Evolutionary conservation across 1,139 yeast genomes (phyloP), one percentile per base, ranked within the genome.

Genomic region (Saccharomyces pastorianus): DNA sequence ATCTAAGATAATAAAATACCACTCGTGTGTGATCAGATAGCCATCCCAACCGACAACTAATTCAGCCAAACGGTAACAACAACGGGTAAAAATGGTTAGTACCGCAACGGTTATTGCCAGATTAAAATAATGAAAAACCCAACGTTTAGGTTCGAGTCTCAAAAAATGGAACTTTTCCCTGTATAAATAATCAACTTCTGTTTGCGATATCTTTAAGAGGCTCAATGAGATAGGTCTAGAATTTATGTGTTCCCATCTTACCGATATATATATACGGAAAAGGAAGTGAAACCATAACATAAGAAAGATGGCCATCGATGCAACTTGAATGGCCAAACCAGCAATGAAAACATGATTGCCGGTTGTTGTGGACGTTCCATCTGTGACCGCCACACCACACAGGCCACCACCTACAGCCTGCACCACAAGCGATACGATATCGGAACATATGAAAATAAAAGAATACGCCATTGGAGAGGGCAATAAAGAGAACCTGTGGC

Each of bases 391-490:
- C 0, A 81, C 80, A 34, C 78, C 74, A 1, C 95, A 82, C 2
- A 90, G 84, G 61, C 84, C 80, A 57, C 91, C 96, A 41, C 96
- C 97, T 27, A 78, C 82, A 5, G 88, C 96, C 68, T 90, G 97
- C 41, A 90, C 70, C 13, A 84, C 69, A 58, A 90, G 76, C 1
- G 96, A 82, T 7, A 85, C 64, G 11, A 87, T 74, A 64, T 90
- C 96, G 60, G 81, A 76, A 6, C 78, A 72, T 46, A 87, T 82
- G 66, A 87, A 88, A 31, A 85, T 74, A 62, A 83, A 81, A 0
- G 90, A 79, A 68, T 89, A 90, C 69, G 80, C 77, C 82, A 86
- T 81, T 3, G 97, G 96, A 2, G 68, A 63, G 60, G 78, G 80
- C 56, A 90, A 69, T 0, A 79, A 65, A 1, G 95, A 82, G 62